Evolutionary conservation across 2,329 filamentous ascomycete species (phyloP).

Genomic region (Rhinocladiella similis): DNA sequence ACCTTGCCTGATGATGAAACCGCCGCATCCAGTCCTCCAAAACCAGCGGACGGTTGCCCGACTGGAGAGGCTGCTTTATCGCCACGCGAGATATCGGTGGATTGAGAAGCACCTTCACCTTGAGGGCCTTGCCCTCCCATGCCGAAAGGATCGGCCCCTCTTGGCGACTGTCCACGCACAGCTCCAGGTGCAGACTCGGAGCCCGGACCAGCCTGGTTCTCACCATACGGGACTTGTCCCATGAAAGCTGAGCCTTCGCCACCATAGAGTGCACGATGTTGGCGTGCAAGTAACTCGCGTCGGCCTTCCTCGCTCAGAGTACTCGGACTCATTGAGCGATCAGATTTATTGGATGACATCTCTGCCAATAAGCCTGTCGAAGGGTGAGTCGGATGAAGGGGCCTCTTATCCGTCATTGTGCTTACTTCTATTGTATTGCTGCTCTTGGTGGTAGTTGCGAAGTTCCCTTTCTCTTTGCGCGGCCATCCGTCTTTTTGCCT

Average conservation of each 20-base stretch:
- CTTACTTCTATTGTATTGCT: slow-evolving; percentile 98
- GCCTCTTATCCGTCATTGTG: slow-evolving; percentile 13
- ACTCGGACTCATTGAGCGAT: slow-evolving; percentile 80
- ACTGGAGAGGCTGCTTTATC: slow-evolving; percentile 64
- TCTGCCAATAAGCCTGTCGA: slow-evolving; percentile 64
- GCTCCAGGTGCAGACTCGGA: slow-evolving; percentile 47
- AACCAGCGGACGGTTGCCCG: slow-evolving; percentile 46
- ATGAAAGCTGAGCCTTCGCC: slow-evolving; percentile 67
- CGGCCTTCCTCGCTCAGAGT: slow-evolving; percentile 94
- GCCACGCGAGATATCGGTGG: slow-evolving; percentile 45
- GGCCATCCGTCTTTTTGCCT: slow-evolving; percentile 98
- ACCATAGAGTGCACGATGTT: slow-evolving; percentile 91
- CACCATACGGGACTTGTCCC: slow-evolving; percentile 63
- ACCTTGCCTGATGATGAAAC: slow-evolving; percentile 73
- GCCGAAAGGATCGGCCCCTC: slow-evolving; percentile 72
- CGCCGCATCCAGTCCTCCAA: slow-evolving; percentile 60
- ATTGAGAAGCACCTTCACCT: slow-evolving; percentile 8
- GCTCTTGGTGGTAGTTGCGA: slow-evolving; percentile 99
- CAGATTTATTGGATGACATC: slow-evolving; percentile 74
- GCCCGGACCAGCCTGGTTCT: slow-evolving; percentile 62
- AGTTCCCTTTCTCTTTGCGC: slow-evolving; percentile 98
- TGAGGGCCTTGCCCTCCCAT: slow-evolving; percentile 39
- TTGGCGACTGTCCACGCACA: slow-evolving; percentile 73
- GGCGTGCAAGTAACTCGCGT: slow-evolving; percentile 91
- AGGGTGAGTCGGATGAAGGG: slow-evolving; percentile 35